Evolutionary conservation across 2,329 filamentous ascomycete species (phyloP), one percentile per base, ranked within the genome.

Genomic region (Arthrobotrys sinensis): DNA sequence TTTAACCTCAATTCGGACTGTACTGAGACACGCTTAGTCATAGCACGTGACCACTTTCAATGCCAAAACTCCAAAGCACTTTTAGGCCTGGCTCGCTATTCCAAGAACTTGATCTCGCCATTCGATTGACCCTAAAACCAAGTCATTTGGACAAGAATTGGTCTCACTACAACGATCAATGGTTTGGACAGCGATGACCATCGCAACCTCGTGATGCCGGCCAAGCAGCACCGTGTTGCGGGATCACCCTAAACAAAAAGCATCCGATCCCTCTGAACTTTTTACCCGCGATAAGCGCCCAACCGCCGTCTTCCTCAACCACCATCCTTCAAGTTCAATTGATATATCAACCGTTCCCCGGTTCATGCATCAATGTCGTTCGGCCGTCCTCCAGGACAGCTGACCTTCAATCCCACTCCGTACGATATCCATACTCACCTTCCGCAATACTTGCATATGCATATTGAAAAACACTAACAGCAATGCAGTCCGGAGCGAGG

Each of bases 401-500:
- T 82, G 38, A 76, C 76, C 28, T 82, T 81, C 66, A 81, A 81
- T 19, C 81, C 81, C 34, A 82, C 81, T 45, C 81, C 81, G 81
- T 82, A 79, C 10, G 71, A 34, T 21, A 7, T 46, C 36, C 40
- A 19, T 12, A 57, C 28, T 45, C 32, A 24, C 28, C 12, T 8
- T 43, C 55, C 7, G 10, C 43, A 21, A 34, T 7, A 21, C 40
- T 4, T 28, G 24, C 24, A 28, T 28, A 28, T 16, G 2, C 4
- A 28, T 45, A 12, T 46, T 46, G 38, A 36, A 12, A 34, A 48
- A 45, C 24, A 34, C 45, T 38, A 43, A 46, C 57, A 28, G 52
- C 6, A 85, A 14, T 66, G 40, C 81, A 96, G 93, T 72, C 95
- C 95, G 4, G 92, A 97, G 84, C 91, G 94, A 82, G 95, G 95